phyloP scores from a whole-genome alignment of 2,329 filamentous ascomycete species.

The Rutstroemia sydowiana region DNA sequence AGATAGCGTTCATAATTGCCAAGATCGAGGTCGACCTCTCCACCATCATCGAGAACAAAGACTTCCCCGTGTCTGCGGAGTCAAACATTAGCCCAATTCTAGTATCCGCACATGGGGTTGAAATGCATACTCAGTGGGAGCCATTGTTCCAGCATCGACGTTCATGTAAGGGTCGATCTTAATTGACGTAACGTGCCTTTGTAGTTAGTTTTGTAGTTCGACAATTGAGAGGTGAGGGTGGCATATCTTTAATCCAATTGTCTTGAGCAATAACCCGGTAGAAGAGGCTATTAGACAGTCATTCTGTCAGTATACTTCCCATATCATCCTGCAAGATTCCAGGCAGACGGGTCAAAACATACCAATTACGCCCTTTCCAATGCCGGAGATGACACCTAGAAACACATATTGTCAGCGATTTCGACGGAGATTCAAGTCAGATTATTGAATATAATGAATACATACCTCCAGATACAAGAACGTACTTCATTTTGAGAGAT shows the following conservation, averaged over 20 bases:
- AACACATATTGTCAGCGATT: slow-evolving; percentile 15
- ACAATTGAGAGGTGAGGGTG: slow-evolving; percentile 11
- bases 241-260: slow-evolving; percentile 69
- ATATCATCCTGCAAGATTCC: neutral
- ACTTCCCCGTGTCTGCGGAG: slow-evolving; percentile 69
- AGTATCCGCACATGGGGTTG: slow-evolving; percentile 3
- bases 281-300: slow-evolving; percentile 48
- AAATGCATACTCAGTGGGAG: slow-evolving; percentile 49
- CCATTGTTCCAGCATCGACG: slow-evolving; percentile 61
- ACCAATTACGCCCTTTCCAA: slow-evolving; percentile 62
- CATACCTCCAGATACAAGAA: slow-evolving; percentile 68
- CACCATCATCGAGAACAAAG: slow-evolving; percentile 79
- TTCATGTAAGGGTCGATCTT: slow-evolving; percentile 71
- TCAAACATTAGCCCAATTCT: slow-evolving; percentile 26
- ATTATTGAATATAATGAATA: neutral
- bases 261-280: slow-evolving; percentile 71
- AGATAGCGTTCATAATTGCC: slow-evolving; percentile 79
- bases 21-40: slow-evolving; percentile 67
- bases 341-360: slow-evolving; percentile 26
- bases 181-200: slow-evolving; percentile 51
- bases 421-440: neutral
- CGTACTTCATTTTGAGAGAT: slow-evolving; percentile 64
- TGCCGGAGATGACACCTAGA: slow-evolving; percentile 45
- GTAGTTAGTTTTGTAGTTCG: slow-evolving; percentile 27
- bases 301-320: slow-evolving; percentile 1